These are phyloP conservation scores for Amanita thiersii DNA, from an alignment of 768 basidiomycete species.

Conservation along the genomic window DNA sequence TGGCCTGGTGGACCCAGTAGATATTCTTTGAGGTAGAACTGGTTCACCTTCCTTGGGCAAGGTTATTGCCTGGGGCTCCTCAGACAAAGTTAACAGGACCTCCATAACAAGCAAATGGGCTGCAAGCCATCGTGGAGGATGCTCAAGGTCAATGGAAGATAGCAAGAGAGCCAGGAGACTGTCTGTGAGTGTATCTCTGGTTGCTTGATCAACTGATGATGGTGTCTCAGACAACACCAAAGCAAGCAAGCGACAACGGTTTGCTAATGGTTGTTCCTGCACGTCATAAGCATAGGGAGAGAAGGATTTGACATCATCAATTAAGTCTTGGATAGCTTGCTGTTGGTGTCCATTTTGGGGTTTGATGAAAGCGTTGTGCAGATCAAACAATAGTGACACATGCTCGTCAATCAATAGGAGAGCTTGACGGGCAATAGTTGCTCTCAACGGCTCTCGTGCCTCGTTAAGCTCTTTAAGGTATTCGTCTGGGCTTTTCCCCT, in stretches of 20 bases:
- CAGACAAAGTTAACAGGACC: slow-evolving; percentile 67
- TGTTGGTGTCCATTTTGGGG: slow-evolving; percentile 49
- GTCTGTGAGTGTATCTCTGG: slow-evolving; percentile 56
- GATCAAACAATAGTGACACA: slow-evolving; percentile 82
- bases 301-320: slow-evolving; percentile 70
- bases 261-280: slow-evolving; percentile 70
- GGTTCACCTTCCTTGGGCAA: slow-evolving; percentile 68
- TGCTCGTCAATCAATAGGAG: slow-evolving; percentile 81
- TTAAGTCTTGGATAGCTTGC: slow-evolving; percentile 60
- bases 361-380: slow-evolving; percentile 75
- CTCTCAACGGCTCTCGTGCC: slow-evolving; percentile 57
- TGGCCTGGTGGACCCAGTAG: slow-evolving; percentile 50
- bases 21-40: slow-evolving; percentile 40
- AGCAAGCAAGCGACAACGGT: slow-evolving; percentile 80
- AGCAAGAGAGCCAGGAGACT: slow-evolving; percentile 58
- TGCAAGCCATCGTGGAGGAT: slow-evolving; percentile 82
- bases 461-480: slow-evolving; percentile 60
- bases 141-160: slow-evolving; percentile 47
- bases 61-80: slow-evolving; percentile 57
- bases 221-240: slow-evolving; percentile 73
- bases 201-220: slow-evolving; percentile 44
- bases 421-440: slow-evolving; percentile 58
- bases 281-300: slow-evolving; percentile 58
- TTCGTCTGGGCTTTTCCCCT: slow-evolving; percentile 50
- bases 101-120: slow-evolving; percentile 82